Evolutionary conservation across 768 basidiomycete genomes (phyloP), one percentile per base, ranked within the genome.

Genomic region (Mycena indigotica): DNA sequence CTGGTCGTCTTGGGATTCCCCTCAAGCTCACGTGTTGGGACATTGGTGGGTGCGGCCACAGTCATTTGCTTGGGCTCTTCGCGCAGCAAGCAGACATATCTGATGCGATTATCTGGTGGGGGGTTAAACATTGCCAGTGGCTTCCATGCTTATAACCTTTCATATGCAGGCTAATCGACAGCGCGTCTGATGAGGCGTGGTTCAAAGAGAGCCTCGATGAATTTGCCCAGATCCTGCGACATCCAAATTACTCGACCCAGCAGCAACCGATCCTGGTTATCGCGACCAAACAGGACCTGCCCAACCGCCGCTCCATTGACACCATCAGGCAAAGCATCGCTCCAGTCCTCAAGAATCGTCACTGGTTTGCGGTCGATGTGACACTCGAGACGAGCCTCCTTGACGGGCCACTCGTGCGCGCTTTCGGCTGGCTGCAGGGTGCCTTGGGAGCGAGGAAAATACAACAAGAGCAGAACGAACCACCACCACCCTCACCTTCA

Each of bases 241-340:
- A 3, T 12, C 45, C 16, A 40, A 19, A 13, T 55, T 19, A 51
- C 28, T 29, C 28, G 24, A 39, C 24, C 19, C 29, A 17, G 28
- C 53, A 78, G 77, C 53, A n/a, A n/a, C n/a, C n/a, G n/a, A n/a
- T n/a, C n/a, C n/a, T n/a, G n/a, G n/a, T n/a, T n/a, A 65, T 88
- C 25, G 84, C 83, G 56, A 87, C 85, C 70, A 88, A 88, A 71
- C 80, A 82, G 67, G 86, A 89, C 70, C 56, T 79, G 41, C 79
- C 84, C 16, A 79, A 81, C 57, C 73, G 77, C 28, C 73, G 83
- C 67, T 72, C 79, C 29, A 67, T 82, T 2, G 77, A 82, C 57
- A 78, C 83, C 53, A 79, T 89, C 16, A 70, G 74, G 6, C 65
- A 66, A 26, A 61, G 60, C 1, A 73, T 77, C 32, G 66, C 71